phyloP scores from a whole-genome alignment of 192 early-diverging fungal genomes.

The Umbelopsis vinacea region DNA sequence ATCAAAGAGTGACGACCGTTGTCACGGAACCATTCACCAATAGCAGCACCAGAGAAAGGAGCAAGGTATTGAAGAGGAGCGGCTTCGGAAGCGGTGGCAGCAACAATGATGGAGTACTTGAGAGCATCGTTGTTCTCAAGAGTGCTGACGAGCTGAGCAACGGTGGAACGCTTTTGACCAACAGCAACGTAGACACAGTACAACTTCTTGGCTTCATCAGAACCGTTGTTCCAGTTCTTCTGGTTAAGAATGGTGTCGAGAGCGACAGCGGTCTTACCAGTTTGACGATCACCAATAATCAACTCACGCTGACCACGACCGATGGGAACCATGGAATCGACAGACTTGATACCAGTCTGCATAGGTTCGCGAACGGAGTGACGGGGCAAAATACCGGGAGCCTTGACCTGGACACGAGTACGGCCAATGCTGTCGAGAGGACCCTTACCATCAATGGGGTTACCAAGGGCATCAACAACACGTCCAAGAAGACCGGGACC shows the following conservation, averaged over 20 bases:
- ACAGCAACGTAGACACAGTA: constrained; percentile 99
- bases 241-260: constrained; percentile 99
- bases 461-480: constrained; percentile 98
- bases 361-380: constrained; percentile 99
- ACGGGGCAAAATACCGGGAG: constrained; percentile 98
- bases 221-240: constrained; percentile 95
- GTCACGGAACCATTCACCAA: constrained; percentile 99
- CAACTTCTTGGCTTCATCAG: constrained; percentile 96
- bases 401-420: constrained; percentile 97
- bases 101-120: constrained; percentile 98
- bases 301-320: constrained; percentile 99
- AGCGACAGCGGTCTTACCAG: constrained; percentile 98
- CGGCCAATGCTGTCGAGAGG: constrained; percentile 86
- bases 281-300: constrained; percentile 99
- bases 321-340: constrained; percentile 99
- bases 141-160: constrained; percentile 98
- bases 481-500: constrained; percentile 91
- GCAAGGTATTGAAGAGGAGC: constrained; percentile 98
- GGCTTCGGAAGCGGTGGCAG: constrained; percentile 98
- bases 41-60: constrained; percentile 97
- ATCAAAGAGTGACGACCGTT: constrained; percentile 98
- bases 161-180: constrained; percentile 99
- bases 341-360: constrained; percentile 99
- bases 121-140: constrained; percentile 97
- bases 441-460: constrained; percentile 99